phyloP scores from a whole-genome alignment of 1,139 yeast genomes.

The Yamadazyma sp. region DNA sequence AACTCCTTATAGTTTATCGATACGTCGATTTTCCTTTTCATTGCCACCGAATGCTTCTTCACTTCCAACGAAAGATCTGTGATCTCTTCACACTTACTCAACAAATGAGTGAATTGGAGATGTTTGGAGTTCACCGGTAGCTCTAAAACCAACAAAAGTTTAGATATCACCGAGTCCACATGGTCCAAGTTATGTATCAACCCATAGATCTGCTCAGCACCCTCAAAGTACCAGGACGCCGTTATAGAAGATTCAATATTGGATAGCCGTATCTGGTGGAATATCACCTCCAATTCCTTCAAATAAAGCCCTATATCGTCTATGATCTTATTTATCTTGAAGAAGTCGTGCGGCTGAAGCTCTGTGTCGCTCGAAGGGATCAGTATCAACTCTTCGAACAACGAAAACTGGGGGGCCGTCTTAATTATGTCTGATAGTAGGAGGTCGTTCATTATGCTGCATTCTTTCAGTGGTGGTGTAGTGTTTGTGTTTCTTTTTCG shows the following conservation, averaged over 20 bases:
- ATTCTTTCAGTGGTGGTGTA: background rate
- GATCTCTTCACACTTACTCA: conserved; percentile 31
- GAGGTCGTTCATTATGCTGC: conserved; percentile 4
- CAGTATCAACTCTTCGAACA: conserved; percentile 31
- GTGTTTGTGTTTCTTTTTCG: too few species aligned
- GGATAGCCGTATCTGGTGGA: conserved; percentile 14
- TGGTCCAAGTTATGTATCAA: conserved; percentile 38
- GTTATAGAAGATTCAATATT: conserved; percentile 14
- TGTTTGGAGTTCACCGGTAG: conserved; percentile 22
- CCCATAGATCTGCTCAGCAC: conserved; percentile 40
- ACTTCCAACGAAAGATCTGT: conserved; percentile 43
- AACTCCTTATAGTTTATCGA: conserved; percentile 62
- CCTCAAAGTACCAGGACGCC: conserved; percentile 49
- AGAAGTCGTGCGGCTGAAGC: conserved; percentile 31
- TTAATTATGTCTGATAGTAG: conserved; percentile 14
- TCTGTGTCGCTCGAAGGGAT: conserved; percentile 18
- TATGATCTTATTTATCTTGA: conserved; percentile 29
- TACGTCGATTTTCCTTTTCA: conserved; percentile 50
- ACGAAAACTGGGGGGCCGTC: conserved; percentile 28
- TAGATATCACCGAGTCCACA: conserved; percentile 49
- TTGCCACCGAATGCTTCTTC: conserved; percentile 33
- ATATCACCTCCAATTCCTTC: conserved; percentile 19
- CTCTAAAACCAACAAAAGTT: conserved; percentile 30
- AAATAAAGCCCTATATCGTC: conserved; percentile 34
- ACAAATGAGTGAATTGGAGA: conserved; percentile 14